Base-by-base conservation (phyloP, 495 filamentous ascomycete species). In the Aspergillus egyptiacus region DNA sequence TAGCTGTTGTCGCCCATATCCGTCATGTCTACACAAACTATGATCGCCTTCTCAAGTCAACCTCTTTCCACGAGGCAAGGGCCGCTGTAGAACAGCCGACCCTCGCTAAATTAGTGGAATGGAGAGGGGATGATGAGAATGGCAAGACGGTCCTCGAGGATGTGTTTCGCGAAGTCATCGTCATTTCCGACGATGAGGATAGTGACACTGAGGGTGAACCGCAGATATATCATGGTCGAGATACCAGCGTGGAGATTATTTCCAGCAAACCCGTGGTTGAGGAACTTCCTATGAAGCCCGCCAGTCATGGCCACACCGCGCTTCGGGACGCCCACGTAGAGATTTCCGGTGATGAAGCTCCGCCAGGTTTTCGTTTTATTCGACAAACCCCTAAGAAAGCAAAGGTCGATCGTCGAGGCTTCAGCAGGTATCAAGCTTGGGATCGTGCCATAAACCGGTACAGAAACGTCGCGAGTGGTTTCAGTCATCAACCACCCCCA, bases 11-110 rank as follows among this genome's bases (percentile, higher is more conserved):
- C 55, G 89, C 91, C 45, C 86, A 94, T 64, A 88, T 95, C 56
- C 79, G 91, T 30, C 91, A 96, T 60, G 72, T 69, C 23, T 87
- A 94, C 63, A 96, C 91, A 14, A 74, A 86, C 51, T 96, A 96
- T 64, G 90, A 96, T 66, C 68, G 77, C 52, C 71, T 94, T 22
- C 71, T 96, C 20, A 80, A 73, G 49, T 71, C 76, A 37, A 79
- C 75, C 5, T 70, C 65, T 6, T 90, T 81, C 65, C 70, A 76
- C 35, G 84, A 86, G 48, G 88, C 89, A 19, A 76, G 90, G 48
- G 77, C 73, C 48, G 63, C 69, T 32, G 85, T 93, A 30, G 85
- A 91, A 57, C 75, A 81, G 35, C 65, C 80, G 11, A 88, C 82
- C 40, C 69, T 91, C 23, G 78, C 83, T 45, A 77, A 83, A 57